These are phyloP conservation scores for Gonium pectorale DNA, from an alignment of 139 green algal species.

Conservation along the genomic window DNA sequence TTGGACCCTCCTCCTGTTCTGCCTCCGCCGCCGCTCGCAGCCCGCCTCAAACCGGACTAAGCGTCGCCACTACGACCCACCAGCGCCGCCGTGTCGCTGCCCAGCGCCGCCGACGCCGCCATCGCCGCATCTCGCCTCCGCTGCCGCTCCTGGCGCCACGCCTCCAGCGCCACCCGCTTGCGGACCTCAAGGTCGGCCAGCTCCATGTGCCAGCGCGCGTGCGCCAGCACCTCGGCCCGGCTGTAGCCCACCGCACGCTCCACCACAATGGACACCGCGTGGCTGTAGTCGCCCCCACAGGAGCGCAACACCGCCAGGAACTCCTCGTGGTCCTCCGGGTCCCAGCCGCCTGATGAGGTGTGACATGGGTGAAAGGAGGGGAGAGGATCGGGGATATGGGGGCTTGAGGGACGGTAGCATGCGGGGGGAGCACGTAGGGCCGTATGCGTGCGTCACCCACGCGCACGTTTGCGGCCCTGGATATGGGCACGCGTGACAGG, in stretches of 20 bases:
- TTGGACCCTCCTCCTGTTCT: too few species aligned
- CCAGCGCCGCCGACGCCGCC: slow-evolving; percentile 31
- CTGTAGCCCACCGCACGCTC: slow-evolving; percentile 47
- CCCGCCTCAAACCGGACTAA: too few species aligned
- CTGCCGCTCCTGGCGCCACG: slow-evolving; percentile 34
- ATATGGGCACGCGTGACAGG: not conserved
- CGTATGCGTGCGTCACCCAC: not conserved
- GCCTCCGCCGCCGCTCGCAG: too few species aligned
- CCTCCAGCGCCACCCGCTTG: slow-evolving; percentile 47
- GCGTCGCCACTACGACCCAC: not conserved
- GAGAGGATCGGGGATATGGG: not conserved
- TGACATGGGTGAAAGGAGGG: not conserved
- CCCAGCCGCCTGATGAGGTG: slow-evolving; percentile 35
- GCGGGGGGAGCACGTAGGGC: not conserved
- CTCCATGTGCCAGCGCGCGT: slow-evolving; percentile 55
- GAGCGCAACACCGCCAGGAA: slow-evolving; percentile 46
- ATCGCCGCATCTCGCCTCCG: not conserved
- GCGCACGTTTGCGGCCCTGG: not conserved
- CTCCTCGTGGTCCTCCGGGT: slow-evolving; percentile 50
- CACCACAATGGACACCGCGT: slow-evolving; percentile 35
- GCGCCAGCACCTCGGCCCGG: slow-evolving; percentile 34
- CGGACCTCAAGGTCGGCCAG: slow-evolving; percentile 40
- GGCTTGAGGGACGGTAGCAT: not conserved
- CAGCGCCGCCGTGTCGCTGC: slow-evolving; percentile 21
- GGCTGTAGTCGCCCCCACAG: slow-evolving; percentile 51